A percentile compares a stretch with the other conserved stretches of the same genome.
Conservation (phyloP, 176 grass and related monocot genomes). For the Avena sativa region DNA sequence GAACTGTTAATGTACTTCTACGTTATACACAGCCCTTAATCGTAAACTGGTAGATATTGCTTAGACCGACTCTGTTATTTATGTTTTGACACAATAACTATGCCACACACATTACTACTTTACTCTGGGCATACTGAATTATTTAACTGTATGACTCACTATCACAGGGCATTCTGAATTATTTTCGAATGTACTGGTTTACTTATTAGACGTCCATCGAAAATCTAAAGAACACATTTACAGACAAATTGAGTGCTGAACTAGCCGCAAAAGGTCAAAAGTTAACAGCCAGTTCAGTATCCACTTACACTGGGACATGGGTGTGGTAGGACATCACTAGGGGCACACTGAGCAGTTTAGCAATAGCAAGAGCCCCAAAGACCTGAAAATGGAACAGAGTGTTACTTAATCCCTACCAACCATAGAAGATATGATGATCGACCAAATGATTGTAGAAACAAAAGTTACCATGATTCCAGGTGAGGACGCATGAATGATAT, state of each 20-base stretch:
- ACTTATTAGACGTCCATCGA: neutral
- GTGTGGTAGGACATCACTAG: constrained; percentile 96
- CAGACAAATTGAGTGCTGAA: neutral
- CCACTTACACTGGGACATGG: constrained; percentile 86
- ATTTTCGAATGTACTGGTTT: neutral
- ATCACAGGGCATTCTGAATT: neutral
- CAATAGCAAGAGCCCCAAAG: constrained; percentile 88
- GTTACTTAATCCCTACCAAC: neutral
- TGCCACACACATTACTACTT: neutral
- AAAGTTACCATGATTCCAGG: constrained; percentile 92
- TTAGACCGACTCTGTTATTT: neutral
- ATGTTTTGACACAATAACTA: neutral
- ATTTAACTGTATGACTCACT: neutral
- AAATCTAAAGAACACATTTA: neutral
- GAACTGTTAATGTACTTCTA: neutral
- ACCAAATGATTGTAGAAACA: neutral
- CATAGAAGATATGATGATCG: neutral
- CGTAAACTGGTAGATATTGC: neutral
- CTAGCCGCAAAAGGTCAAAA: neutral
- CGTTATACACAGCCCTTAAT: neutral
- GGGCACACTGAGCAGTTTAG: constrained; percentile 80
- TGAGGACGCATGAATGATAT: constrained; percentile 95
- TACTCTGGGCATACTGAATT: neutral
- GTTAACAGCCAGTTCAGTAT: neutral
- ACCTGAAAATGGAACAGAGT: constrained; percentile 56